Percentiles rank a stretch among this genome's conserved stretches.
Evolutionary conservation across 495 filamentous ascomycete genomes (phyloP).

Genomic region (Neurospora africana): DNA sequence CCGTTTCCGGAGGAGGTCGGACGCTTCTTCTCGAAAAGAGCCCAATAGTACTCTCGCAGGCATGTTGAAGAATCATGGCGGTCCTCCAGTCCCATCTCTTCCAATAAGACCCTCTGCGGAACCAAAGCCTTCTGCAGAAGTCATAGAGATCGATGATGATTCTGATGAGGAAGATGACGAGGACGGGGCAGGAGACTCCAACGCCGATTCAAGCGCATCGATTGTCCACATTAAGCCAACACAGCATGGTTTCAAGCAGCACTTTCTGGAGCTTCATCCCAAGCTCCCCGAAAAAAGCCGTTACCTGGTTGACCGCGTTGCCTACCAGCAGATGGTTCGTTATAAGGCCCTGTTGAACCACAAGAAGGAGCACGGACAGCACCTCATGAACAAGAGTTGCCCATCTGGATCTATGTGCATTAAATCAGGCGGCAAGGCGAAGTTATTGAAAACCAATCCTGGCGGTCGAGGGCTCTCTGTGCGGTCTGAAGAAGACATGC

Average conservation of each 20-base stretch:
- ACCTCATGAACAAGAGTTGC: constrained; percentile 45
- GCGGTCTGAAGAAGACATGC: constrained; percentile 36
- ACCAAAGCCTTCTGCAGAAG: constrained; percentile 22
- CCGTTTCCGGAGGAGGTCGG: constrained; percentile 66
- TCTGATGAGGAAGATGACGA: constrained; percentile 40
- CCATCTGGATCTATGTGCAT: constrained; percentile 51
- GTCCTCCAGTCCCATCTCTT: constrained; percentile 47
- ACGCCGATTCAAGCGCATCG: constrained; percentile 34
- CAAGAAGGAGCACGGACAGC: constrained; percentile 58
- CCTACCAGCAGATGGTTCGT: constrained; percentile 64
- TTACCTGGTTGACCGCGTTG: constrained; percentile 73
- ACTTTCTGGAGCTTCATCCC: constrained; percentile 65
- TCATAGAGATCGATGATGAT: constrained; percentile 20
- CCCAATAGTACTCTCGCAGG: constrained; percentile 21
- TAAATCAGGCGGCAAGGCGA: constrained; percentile 47
- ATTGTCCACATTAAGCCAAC: constrained; percentile 56
- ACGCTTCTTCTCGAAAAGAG: constrained; percentile 27
- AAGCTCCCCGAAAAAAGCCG: constrained; percentile 29
- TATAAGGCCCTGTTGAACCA: constrained; percentile 69
- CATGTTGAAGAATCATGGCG: constrained; percentile 45
- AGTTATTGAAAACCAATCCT: constrained; percentile 29
- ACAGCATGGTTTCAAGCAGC: constrained; percentile 63
- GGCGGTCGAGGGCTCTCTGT: constrained; percentile 9
- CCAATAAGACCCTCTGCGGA: constrained; percentile 28
- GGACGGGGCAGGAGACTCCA: constrained; percentile 39